Conservation (phyloP, 2,329 filamentous ascomycete genomes). For the Cryoendolithus antarcticus region DNA sequence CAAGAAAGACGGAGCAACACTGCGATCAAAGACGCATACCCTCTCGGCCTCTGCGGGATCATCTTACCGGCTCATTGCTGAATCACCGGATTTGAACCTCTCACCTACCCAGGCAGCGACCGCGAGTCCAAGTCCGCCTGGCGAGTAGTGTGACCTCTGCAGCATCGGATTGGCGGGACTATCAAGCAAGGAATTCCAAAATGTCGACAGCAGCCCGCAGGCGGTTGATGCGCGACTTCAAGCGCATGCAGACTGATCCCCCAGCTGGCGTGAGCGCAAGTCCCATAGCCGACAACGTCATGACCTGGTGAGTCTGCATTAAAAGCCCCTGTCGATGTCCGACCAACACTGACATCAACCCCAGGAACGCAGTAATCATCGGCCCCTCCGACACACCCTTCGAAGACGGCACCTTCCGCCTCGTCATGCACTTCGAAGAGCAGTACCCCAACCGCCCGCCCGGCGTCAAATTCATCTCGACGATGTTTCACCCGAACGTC, state of each 20-base stretch:
- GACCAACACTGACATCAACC: background rate
- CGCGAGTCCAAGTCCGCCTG: too few species aligned
- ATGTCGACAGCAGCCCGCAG: conserved; percentile 94
- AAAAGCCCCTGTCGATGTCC: too few species aligned
- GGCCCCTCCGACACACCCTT: conserved; percentile 94
- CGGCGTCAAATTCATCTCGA: conserved; percentile 93
- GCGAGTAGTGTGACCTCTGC: too few species aligned
- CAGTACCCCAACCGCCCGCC: conserved; percentile 98
- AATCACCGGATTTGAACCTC: too few species aligned
- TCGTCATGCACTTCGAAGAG: conserved; percentile 99
- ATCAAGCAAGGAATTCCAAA: conserved; percentile 13
- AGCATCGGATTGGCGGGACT: too few species aligned
- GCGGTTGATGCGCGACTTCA: conserved; percentile 98
- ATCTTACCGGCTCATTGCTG: too few species aligned
- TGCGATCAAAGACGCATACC: too few species aligned
- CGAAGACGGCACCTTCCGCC: conserved; percentile 91
- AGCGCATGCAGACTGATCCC: conserved; percentile 99
- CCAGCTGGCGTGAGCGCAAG: conserved; percentile 94
- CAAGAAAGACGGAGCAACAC: too few species aligned
- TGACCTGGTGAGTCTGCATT: conserved; percentile 61
- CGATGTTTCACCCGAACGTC: conserved; percentile 99
- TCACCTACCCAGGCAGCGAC: too few species aligned
- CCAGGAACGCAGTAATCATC: conserved; percentile 98
- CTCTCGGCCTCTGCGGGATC: too few species aligned
- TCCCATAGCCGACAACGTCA: conserved; percentile 90